Evolutionary conservation across 2,329 filamentous ascomycete species (phyloP).

Genomic region (Pseudogymnoascus verrucosus): DNA sequence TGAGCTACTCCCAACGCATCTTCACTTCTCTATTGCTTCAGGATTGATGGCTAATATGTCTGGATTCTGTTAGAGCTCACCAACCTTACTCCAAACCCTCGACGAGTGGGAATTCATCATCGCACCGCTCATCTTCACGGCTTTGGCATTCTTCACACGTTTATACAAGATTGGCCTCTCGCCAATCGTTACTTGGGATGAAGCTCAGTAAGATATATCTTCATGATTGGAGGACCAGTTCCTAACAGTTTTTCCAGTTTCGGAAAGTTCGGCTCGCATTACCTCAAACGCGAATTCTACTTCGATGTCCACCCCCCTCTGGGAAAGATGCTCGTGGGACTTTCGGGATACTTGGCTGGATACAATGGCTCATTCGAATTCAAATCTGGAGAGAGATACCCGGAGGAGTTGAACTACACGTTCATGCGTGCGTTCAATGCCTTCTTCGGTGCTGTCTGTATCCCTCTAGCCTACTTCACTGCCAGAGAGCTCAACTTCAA

Average conservation of each 20-base stretch:
- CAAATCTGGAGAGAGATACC: conserved; percentile 96
- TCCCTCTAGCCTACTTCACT: conserved; percentile 92
- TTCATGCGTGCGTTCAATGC: conserved; percentile 99
- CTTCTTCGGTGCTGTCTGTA: conserved; percentile 83
- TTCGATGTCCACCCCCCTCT: conserved; percentile 94
- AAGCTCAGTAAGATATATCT: conserved; percentile 54
- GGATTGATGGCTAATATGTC: conserved; percentile 20
- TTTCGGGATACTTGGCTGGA: conserved; percentile 90
- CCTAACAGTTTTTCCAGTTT: conserved; percentile 47
- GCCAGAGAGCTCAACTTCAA: conserved; percentile 83
- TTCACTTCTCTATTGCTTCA: not conserved
- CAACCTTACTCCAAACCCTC: conserved; percentile 54
- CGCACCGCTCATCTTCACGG: conserved; percentile 52
- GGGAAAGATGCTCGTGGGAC: conserved; percentile 95
- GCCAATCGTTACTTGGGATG: conserved; percentile 68
- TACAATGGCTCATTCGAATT: conserved; percentile 99
- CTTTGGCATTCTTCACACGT: conserved; percentile 57
- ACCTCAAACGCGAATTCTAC: conserved; percentile 98
- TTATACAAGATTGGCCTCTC: conserved; percentile 65
- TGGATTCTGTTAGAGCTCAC: conserved; percentile 32
- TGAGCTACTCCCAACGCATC: conserved; percentile 23
- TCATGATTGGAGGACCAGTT: conserved; percentile 28
- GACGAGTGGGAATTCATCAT: conserved; percentile 56
- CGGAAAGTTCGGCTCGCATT: conserved; percentile 97
- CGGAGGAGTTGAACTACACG: conserved; percentile 87